Base-by-base conservation (phyloP, 1,284 basidiomycete genomes). In the Ceratobasidium sp. region DNA sequence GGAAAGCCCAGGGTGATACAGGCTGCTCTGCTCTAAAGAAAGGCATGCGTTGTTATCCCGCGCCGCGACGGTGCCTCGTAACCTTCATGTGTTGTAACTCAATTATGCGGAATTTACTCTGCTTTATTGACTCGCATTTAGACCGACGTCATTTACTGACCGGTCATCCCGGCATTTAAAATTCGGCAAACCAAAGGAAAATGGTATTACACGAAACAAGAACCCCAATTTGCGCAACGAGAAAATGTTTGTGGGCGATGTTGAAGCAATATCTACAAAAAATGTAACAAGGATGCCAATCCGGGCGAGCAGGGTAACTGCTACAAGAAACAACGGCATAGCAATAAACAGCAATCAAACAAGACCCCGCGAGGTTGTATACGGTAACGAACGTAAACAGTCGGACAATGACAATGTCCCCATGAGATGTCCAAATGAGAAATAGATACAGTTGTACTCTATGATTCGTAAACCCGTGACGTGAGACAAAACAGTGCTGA, bases 401-500 rank as follows among this genome's bases (percentile, higher is more conserved):
- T 68, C 57, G 66, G 66, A 50, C 54, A 68, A 67, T 30, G 66
- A 50, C 54, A 68, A 67, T 30, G 66, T 68, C 66, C 66, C 30
- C 57, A 46, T 46, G 50, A 58, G 52, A 56, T 21, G 42, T 5
- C 66, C 66, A 46, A 44, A 50, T 47, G 33, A 39, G 30, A 68
- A 50, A 58, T 56, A 58, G 14, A 56, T 49, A 58, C 56, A 47
- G 42, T 25, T 56, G 36, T 41, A 23, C 52, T 57, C 54, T 68
- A 42, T 25, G 66, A 57, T 57, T 68, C 66, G 42, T 68, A 57
- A 56, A 68, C 66, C 64, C 66, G 39, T 68, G 47, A 56, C 21
- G 36, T 39, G 29, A 16, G 54, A 68, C 33, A 25, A 54, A 64
- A 39, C 50, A 30, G 21, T 42, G 54, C 23, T 21, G 30, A 13